These are phyloP conservation scores for Tetracladium marchalianum DNA, from an alignment of 495 filamentous ascomycete species.

Conservation along the genomic window DNA sequence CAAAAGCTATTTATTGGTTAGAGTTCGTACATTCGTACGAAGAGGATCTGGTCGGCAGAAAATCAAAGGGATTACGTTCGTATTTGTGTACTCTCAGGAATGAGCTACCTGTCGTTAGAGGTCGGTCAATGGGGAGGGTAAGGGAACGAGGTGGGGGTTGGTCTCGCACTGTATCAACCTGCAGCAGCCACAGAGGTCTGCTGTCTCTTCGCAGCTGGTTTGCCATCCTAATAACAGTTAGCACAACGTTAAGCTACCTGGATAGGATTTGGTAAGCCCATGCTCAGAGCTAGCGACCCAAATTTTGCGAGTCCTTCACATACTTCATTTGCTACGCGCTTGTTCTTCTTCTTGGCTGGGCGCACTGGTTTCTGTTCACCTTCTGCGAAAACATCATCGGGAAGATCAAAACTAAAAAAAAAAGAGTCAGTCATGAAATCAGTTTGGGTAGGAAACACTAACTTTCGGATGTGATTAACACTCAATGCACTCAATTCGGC, in stretches of 20 bases:
- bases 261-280: constrained; percentile 1
- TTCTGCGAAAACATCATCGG: constrained; percentile 76
- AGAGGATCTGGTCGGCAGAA: no score
- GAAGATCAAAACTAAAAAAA: constrained; percentile 63
- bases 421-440: constrained; percentile 5
- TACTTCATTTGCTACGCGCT: constrained; percentile 20
- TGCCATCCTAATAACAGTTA: constrained; percentile 22
- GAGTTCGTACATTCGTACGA: no score
- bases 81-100: no score
- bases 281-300: constrained; percentile 10
- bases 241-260: not conserved
- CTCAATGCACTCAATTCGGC: constrained; percentile 53
- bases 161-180: constrained; percentile 20
- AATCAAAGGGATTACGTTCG: no score
- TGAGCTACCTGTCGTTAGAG: constrained; percentile 15
- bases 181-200: constrained; percentile 27
- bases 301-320: constrained; percentile 15
- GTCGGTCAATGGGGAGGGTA: constrained; percentile 12
- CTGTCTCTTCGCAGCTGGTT: constrained; percentile 25
- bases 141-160: constrained; percentile 1
- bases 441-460: constrained; percentile 21
- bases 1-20: no score
- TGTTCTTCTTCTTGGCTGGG: constrained; percentile 41
- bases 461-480: constrained; percentile 72
- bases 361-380: constrained; percentile 64